Evolutionary conservation across 1,284 basidiomycete genomes (phyloP).

Genomic region (Cryptococcus sp.): DNA sequence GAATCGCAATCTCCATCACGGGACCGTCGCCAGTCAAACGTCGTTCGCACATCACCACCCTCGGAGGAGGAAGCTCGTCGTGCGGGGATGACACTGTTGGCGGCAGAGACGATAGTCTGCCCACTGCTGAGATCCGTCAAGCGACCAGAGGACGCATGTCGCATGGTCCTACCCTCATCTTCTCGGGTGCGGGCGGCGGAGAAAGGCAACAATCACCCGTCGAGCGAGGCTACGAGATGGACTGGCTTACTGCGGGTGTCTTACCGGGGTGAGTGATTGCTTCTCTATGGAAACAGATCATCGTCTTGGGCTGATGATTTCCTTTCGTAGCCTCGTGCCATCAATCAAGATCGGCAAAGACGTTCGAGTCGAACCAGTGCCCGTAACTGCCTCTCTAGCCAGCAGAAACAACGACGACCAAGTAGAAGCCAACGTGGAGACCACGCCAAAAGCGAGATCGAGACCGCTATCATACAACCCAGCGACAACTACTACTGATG

Average conservation of each 20-base stretch:
- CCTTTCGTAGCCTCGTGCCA: conserved; percentile 22
- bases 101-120: neutral
- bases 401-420: neutral
- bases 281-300: neutral
- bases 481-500: neutral
- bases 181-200: conserved; percentile 5
- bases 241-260: conserved; percentile 35
- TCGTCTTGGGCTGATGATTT: neutral
- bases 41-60: neutral
- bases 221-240: conserved; percentile 26
- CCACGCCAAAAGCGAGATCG: conserved; percentile 2
- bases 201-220: neutral
- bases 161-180: conserved; percentile 28
- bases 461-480: neutral
- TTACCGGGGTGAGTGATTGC: conserved; percentile 28
- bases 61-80: conserved; percentile 1
- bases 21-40: conserved; percentile 18
- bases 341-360: conserved; percentile 25
- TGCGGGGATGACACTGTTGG: conserved; percentile 3
- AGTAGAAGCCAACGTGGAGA: neutral
- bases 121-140: conserved; percentile 23
- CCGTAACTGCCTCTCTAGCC: conserved; percentile 4
- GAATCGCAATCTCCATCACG: conserved; percentile 16
- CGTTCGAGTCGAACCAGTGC: conserved; percentile 20
- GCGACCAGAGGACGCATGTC: conserved; percentile 36